phyloP scores from a whole-genome alignment of 441 rosid genomes.

The Brassica hybrid region DNA sequence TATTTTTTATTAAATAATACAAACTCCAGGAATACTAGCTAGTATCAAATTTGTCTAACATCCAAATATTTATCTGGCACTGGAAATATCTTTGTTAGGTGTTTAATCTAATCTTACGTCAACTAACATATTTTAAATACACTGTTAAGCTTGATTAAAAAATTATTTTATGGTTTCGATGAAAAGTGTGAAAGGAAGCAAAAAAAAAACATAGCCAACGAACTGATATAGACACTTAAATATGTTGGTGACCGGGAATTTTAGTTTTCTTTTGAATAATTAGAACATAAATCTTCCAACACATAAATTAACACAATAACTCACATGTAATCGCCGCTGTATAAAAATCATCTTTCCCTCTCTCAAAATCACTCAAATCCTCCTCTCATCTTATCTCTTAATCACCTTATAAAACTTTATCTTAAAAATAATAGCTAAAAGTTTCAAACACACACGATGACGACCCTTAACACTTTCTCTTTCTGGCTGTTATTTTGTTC shows the following conservation, averaged over 20 bases:
- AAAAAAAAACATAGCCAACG: slow-evolving; percentile 33
- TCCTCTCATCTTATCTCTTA: slow-evolving; percentile 25
- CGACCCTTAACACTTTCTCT: slow-evolving; percentile 3
- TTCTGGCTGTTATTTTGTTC: slow-evolving; percentile 44
- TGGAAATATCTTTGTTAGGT: slow-evolving; percentile 24
- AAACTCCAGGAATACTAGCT: neutral
- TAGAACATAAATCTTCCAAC: slow-evolving; percentile 28
- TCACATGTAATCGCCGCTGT: neutral
- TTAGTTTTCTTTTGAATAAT: slow-evolving; percentile 27
- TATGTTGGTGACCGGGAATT: slow-evolving; percentile 41
- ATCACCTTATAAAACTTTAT: slow-evolving; percentile 17
- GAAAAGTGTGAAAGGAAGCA: slow-evolving; percentile 33
- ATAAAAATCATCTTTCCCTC: slow-evolving; percentile 29
- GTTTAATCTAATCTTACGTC: slow-evolving; percentile 13
- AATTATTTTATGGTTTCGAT: neutral
- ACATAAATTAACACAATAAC: neutral
- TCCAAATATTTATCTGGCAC: neutral
- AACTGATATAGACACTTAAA: slow-evolving; percentile 40
- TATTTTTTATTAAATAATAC: too few relatives aligned
- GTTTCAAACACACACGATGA: slow-evolving; percentile 14
- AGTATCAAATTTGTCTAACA: neutral
- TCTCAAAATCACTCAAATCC: slow-evolving; percentile 28
- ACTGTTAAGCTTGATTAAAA: slow-evolving; percentile 22
- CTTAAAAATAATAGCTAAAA: slow-evolving; percentile 9
- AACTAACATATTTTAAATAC: neutral